These are phyloP conservation scores for Auriscalpium vulgare DNA, from an alignment of 768 basidiomycete genomes.

Conservation along the genomic window DNA sequence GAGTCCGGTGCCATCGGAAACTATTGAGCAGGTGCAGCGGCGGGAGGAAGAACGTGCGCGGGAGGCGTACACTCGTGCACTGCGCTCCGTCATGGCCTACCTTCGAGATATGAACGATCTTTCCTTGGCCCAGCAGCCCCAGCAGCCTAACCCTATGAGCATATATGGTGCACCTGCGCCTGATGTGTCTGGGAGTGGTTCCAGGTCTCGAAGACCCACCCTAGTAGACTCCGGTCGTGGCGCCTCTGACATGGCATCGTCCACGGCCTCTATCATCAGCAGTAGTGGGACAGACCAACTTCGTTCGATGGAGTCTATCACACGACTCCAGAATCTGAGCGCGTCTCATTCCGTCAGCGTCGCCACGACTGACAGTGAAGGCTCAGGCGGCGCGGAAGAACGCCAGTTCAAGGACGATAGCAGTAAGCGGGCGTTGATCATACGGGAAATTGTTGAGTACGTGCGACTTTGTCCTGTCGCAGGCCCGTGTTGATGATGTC, in stretches of 20 bases:
- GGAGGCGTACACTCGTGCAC: conserved; percentile 69
- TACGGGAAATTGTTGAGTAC: conserved; percentile 88
- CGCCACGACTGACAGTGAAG: conserved; percentile 65
- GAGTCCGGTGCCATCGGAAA: conserved; percentile 33
- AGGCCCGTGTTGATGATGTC: conserved; percentile 6
- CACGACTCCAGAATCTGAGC: conserved; percentile 49
- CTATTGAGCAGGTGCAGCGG: conserved; percentile 41
- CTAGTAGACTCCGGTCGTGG: conserved; percentile 50
- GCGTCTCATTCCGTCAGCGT: conserved; percentile 65
- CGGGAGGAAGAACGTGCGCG: conserved; percentile 66
- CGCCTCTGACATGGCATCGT: conserved; percentile 39
- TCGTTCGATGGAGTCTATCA: conserved; percentile 57
- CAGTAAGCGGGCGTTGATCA: conserved; percentile 70
- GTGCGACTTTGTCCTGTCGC: conserved; percentile 25
- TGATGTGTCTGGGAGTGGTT: conserved; percentile 24
- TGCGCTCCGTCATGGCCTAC: conserved; percentile 93
- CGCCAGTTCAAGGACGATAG: conserved; percentile 91
- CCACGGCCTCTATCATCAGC: conserved; percentile 31
- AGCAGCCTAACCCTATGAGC: conserved; percentile 41
- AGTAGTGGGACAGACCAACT: conserved; percentile 46
- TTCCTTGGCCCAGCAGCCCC: conserved; percentile 50
- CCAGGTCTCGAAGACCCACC: conserved; percentile 62
- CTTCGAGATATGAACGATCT: conserved; percentile 94
- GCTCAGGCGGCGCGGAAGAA: conserved; percentile 54
- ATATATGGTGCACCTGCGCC: conserved; percentile 49